These are phyloP conservation scores for Penicillium tannophilum DNA, from an alignment of 495 filamentous ascomycete genomes.

Conservation along the genomic window DNA sequence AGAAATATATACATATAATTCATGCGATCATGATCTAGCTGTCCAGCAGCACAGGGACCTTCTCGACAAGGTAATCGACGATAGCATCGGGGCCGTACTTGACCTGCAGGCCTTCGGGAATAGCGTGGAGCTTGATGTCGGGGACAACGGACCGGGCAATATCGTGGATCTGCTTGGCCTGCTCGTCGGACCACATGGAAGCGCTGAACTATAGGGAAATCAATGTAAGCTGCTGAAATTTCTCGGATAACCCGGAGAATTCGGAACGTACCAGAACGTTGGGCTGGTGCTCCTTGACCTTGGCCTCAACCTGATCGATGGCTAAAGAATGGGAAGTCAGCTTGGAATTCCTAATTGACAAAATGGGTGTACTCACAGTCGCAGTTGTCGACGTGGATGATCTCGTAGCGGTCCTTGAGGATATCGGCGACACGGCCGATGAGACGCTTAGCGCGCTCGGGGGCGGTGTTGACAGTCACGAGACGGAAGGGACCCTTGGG, in stretches of 20 bases:
- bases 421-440: slow-evolving; percentile 61
- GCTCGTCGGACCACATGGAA: slow-evolving; percentile 67
- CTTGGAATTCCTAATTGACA: neutral
- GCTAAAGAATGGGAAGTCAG: slow-evolving; percentile 28
- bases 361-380: slow-evolving; percentile 43
- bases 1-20: neutral
- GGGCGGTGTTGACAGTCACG: slow-evolving; percentile 69
- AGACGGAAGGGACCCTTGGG: slow-evolving; percentile 62
- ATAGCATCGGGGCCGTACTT: slow-evolving; percentile 65
- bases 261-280: slow-evolving; percentile 48
- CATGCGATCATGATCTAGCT: slow-evolving; percentile 20
- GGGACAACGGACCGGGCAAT: slow-evolving; percentile 56
- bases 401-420: slow-evolving; percentile 60
- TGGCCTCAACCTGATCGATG: slow-evolving; percentile 54
- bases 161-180: slow-evolving; percentile 55
- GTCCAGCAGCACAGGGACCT: slow-evolving; percentile 56
- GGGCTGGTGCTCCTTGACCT: slow-evolving; percentile 50
- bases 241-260: slow-evolving; percentile 17
- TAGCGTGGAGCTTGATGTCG: slow-evolving; percentile 58
- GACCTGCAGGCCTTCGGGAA: slow-evolving; percentile 65
- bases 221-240: slow-evolving; percentile 5
- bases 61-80: slow-evolving; percentile 63
- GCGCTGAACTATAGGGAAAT: slow-evolving; percentile 55
- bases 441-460: slow-evolving; percentile 62
- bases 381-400: slow-evolving; percentile 61